These are phyloP conservation scores for Lunularia cruciata DNA, from an alignment of 225 moss, liverwort and hornwort species.

Conservation along the genomic window DNA sequence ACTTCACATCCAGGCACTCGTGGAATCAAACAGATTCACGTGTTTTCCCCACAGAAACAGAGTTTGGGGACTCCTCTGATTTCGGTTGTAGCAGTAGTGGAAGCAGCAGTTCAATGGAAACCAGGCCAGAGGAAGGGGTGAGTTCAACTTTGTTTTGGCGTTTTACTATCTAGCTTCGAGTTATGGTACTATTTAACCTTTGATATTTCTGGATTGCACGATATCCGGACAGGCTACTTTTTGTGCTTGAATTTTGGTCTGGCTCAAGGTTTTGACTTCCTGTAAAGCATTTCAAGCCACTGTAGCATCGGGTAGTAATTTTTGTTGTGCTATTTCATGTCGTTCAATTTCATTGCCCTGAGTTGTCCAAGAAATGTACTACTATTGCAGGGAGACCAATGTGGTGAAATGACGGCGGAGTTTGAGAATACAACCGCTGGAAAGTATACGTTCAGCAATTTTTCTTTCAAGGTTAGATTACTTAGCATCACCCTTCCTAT, in stretches of 20 bases:
- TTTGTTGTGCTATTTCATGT: too few species aligned
- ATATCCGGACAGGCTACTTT: too few species aligned
- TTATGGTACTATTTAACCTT: too few species aligned
- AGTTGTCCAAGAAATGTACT: not conserved
- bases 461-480: conserved; percentile 76
- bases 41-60: conserved; percentile 73
- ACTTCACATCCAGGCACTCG: conserved; percentile 82
- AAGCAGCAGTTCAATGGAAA: conserved; percentile 88
- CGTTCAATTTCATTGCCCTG: not conserved
- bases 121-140: conserved; percentile 81
- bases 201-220: too few species aligned
- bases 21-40: conserved; percentile 73
- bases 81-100: conserved; percentile 87
- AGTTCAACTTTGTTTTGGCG: conserved; percentile 11
- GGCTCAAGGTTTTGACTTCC: too few species aligned
- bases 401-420: conserved; percentile 61
- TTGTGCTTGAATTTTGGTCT: too few species aligned
- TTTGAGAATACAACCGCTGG: conserved; percentile 70
- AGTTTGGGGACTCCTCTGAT: conserved; percentile 58
- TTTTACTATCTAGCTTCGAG: too few species aligned
- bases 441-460: conserved; percentile 94
- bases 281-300: too few species aligned
- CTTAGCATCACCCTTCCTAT: not conserved
- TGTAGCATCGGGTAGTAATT: too few species aligned
- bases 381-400: conserved; percentile 61